These are phyloP conservation scores for Trypanosomatidae sp. DNA, from an alignment of 208 protist species.

Conservation along the genomic window DNA sequence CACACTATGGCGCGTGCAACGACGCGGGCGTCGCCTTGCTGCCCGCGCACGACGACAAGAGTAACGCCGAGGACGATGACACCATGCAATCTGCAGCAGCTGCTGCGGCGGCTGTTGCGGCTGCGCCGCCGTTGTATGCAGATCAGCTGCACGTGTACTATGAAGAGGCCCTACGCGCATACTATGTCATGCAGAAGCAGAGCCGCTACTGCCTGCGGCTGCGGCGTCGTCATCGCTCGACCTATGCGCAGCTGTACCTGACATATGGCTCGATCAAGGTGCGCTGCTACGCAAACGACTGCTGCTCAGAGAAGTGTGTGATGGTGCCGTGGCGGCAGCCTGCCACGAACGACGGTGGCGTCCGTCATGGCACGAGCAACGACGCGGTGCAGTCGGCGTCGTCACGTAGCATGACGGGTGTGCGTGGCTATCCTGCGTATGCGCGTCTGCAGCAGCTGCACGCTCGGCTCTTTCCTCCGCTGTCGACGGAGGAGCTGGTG, in stretches of 20 bases:
- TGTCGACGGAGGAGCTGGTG: constrained; percentile 55
- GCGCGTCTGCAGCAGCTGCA: constrained; percentile 35
- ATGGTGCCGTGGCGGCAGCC: constrained; percentile 34
- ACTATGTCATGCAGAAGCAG: constrained; percentile 75
- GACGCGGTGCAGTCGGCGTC: too few relatives aligned
- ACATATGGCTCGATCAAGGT: constrained; percentile 86
- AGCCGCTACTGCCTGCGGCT: constrained; percentile 60
- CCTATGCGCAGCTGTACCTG: constrained; percentile 75
- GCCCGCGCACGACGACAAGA: neutral
- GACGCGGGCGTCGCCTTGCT: neutral
- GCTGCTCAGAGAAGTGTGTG: constrained; percentile 51
- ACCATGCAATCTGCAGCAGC: too few relatives aligned
- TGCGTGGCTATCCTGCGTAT: constrained; percentile 50
- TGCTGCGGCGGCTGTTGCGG: too few relatives aligned
- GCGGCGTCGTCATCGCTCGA: constrained; percentile 35
- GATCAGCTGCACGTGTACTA: constrained; percentile 56
- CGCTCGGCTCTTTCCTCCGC: constrained; percentile 39
- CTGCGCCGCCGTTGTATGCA: constrained; percentile 12
- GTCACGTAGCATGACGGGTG: too few relatives aligned
- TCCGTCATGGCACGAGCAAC: too few relatives aligned
- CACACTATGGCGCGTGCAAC: constrained; percentile 25
- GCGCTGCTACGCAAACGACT: constrained; percentile 85
- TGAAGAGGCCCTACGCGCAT: constrained; percentile 59
- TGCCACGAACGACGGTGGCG: neutral
- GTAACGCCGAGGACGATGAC: too few relatives aligned